Percentiles rank a stretch among this genome's conserved stretches.
phyloP scores from a whole-genome alignment of 805 yeast genomes.

The Starmerella potacharoeniae region DNA sequence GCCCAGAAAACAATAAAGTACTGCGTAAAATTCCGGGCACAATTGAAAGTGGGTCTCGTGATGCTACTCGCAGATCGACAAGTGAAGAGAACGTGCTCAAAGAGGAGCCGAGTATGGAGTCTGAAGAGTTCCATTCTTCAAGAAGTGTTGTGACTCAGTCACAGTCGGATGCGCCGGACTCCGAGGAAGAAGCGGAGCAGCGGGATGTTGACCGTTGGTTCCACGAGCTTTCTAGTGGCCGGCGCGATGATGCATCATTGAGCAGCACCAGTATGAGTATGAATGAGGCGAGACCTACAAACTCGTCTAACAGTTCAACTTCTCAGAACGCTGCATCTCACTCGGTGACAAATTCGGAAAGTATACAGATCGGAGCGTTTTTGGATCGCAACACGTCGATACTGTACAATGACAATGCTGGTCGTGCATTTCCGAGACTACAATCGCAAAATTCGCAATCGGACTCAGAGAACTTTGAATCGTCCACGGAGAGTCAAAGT shows the following conservation, averaged over 20 bases:
- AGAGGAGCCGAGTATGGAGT: slow-evolving; percentile 11
- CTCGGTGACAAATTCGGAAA: slow-evolving; percentile 6
- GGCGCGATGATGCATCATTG: slow-evolving; percentile 22
- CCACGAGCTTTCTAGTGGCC: slow-evolving; percentile 17
- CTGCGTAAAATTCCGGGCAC: background rate
- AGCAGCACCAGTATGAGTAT: slow-evolving; percentile 13
- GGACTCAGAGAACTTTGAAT: background rate
- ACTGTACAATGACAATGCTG: slow-evolving; percentile 22
- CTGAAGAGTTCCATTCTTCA: slow-evolving; percentile 3
- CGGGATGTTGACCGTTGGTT: slow-evolving; percentile 30
- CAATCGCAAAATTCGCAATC: background rate
- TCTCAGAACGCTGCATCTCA: background rate
- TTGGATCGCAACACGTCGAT: slow-evolving; percentile 18
- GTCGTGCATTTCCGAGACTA: slow-evolving; percentile 19
- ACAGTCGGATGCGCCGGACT: slow-evolving; percentile 2
- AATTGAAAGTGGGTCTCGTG: background rate
- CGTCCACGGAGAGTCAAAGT: background rate
- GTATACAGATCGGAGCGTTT: slow-evolving; percentile 23
- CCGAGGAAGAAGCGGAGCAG: slow-evolving; percentile 26
- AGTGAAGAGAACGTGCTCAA: background rate
- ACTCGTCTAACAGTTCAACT: background rate
- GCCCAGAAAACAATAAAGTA: background rate
- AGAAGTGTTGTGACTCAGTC: background rate
- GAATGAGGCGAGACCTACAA: background rate
- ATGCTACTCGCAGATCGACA: background rate